Evolutionary conservation across 2,329 filamentous ascomycete species (phyloP), one percentile per base, ranked within the genome.

Genomic region (Aspergillus carbonarius): DNA sequence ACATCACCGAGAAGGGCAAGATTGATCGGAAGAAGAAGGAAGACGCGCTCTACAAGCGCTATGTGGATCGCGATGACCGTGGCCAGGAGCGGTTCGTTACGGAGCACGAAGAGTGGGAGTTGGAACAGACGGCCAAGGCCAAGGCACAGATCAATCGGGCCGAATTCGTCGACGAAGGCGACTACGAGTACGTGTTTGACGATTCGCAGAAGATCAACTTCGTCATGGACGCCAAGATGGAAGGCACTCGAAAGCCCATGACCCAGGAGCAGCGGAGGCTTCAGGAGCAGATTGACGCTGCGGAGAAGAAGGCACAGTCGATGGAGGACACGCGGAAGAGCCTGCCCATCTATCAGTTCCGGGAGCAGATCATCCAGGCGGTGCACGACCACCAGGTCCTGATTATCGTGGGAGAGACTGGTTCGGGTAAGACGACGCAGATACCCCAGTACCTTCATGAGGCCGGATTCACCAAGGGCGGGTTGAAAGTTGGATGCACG

Each of bases 101-200:
- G 0, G 95, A 99, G 73, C 90, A 96, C 63, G 93, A 99, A 62
- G 91, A 96, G 70, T 99, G 93, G 93, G 95, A 99, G 73, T 81
- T 86, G 58, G 93, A 98, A 71, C 93, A 98, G 76, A 85, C 89
- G 0, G 83, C 88, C 57, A 96, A 96, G 74, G 93, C 92, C 5
- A 95, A 93, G 72, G 88, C 91, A 1, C 92, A 96, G 72, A 92
- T 96, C 59, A 83, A 86, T 64, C 85, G 87, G 54, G 79, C 86
- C 0, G 91, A 96, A 70, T 83, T 88, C 35, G 86, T 90, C 13
- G 88, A 93, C 54, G 88, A 92, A 64, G 88, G 88, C 12, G 88
- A 96, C 59, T 99, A 98, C 72, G 91, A 95, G 67, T 96, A 93
- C 70, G 90, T 99, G 13, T 88, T 99, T 72, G 95, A 99, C 68